A percentile compares a stretch with the other conserved stretches of the same genome.
Conservation (phyloP, 1,284 basidiomycete genomes). For the Trichosporon ovoides region DNA sequence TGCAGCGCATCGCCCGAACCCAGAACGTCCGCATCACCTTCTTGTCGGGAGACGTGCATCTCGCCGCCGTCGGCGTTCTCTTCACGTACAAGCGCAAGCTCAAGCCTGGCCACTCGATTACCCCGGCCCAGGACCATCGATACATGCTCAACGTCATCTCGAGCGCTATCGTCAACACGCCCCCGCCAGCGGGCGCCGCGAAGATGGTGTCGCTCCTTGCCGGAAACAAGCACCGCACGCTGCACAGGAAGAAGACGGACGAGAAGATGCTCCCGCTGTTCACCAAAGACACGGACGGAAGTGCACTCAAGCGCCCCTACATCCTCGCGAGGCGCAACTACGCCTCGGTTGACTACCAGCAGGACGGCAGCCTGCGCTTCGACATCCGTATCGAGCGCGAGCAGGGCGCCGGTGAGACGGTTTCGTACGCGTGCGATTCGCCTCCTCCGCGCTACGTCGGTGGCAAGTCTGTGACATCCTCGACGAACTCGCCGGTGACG, state of each 20-base stretch:
- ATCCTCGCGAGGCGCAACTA: conserved; percentile 73
- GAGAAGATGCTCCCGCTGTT: conserved; percentile 87
- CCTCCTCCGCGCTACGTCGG: conserved; percentile 29
- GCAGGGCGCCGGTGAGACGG: conserved; percentile 73
- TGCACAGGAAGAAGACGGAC: conserved; percentile 61
- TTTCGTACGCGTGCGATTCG: conserved; percentile 54
- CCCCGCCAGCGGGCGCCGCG: conserved; percentile 70
- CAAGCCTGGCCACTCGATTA: conserved; percentile 51
- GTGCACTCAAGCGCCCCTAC: conserved; percentile 37
- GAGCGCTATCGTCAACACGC: conserved; percentile 54
- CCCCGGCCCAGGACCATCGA: conserved; percentile 61
- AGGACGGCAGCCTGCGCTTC: conserved; percentile 66
- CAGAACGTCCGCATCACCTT: conserved; percentile 69
- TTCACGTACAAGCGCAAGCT: conserved; percentile 54
- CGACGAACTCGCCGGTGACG: neutral
- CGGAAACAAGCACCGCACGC: conserved; percentile 73
- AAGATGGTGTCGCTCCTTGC: conserved; percentile 73
- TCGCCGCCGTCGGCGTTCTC: conserved; percentile 71
- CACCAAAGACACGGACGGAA: conserved; percentile 68
- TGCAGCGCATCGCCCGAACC: conserved; percentile 63
- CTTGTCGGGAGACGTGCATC: conserved; percentile 87
- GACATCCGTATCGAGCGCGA: conserved; percentile 80
- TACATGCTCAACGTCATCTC: conserved; percentile 72
- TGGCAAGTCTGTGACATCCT: neutral
- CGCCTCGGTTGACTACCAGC: conserved; percentile 67